Conservation (phyloP, 1,284 basidiomycete species). For the Thecaphora thlaspeos region DNA sequence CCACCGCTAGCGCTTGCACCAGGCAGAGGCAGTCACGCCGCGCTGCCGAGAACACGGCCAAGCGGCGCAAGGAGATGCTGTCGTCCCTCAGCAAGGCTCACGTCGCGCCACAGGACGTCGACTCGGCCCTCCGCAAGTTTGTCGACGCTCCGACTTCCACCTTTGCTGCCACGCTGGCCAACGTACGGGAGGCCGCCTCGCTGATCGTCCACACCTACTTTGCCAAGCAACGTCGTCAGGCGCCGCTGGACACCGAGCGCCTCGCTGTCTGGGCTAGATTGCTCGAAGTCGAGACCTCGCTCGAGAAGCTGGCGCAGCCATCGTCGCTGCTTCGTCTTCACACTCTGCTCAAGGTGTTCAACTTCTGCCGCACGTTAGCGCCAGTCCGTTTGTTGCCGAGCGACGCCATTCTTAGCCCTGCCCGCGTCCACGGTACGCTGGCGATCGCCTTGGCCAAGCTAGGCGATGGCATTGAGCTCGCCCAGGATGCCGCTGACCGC, state of each 20-base stretch:
- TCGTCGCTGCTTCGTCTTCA: conserved; percentile 33
- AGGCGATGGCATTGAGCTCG: conserved; percentile 23
- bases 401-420: conserved; percentile 11
- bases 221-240: neutral
- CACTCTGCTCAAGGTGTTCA: conserved; percentile 32
- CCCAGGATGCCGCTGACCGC: conserved; percentile 22
- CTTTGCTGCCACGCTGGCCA: neutral
- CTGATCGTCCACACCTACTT: neutral
- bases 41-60: neutral
- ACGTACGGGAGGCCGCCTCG: neutral
- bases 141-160: conserved; percentile 11
- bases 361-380: conserved; percentile 16
- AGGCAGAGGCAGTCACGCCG: conserved; percentile 1
- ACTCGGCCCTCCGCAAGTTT: conserved; percentile 12
- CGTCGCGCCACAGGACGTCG: conserved; percentile 3
- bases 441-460: conserved; percentile 37
- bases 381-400: neutral
- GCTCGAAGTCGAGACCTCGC: conserved; percentile 41
- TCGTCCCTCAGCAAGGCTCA: conserved; percentile 9
- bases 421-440: conserved; percentile 26
- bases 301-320: conserved; percentile 25
- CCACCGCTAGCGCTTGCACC: neutral
- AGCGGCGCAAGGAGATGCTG: conserved; percentile 15
- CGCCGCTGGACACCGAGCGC: conserved; percentile 7
- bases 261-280: conserved; percentile 22